Base-by-base conservation (phyloP, 2,329 filamentous ascomycete genomes). In the Pseudopithomyces maydicus region DNA sequence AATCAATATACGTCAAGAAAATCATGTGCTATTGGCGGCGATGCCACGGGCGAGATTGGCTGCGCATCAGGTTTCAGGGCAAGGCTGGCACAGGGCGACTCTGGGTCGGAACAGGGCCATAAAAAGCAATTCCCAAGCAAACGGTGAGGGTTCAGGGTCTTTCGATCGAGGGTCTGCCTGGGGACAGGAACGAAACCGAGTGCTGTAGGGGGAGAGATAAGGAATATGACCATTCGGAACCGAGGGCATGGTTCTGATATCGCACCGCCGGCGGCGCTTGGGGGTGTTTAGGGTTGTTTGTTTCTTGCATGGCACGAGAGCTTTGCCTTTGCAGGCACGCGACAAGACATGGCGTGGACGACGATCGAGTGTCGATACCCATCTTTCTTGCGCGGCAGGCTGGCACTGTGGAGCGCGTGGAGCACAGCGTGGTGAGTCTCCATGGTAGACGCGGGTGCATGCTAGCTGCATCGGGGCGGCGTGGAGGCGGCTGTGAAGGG, bases 61-160 rank as follows among this genome's bases (percentile, higher is more conserved):
- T 14, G 45, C 41, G 17, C 35, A 17, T 10, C 42, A 41, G 17
- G 29, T 52, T 50, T 42, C 32, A 14, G 23, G 22, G 32, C 46
- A 36, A 48, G 32, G 45, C 45, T 48, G 44, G 32, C 45, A 48
- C 45, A 58, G 26, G 52, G 41, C 41, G 56, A 55, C 45, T 29
- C 42, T 41, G 26, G 49, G 44, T 42, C 23, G 19, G 20, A 29
- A 20, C 15, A 15, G 38, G 17, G 54, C 36, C 33, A 33, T 14
- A 51, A 56, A 52, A 56, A 56, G 47, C 54, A 56, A 51, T 17
- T 19, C 15, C 3, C 20, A 46, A 39, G 46, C 32, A 20, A 8
- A n/a, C 5, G 43, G 17, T 26, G 29, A 39, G 35, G 10, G n/a
- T 14, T 41, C 43, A 42, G 36, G 35, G 23, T 55, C n/a, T 22